Evolutionary conservation across 805 yeast species (phyloP).

Genomic region (Grigorovia jiainica): DNA sequence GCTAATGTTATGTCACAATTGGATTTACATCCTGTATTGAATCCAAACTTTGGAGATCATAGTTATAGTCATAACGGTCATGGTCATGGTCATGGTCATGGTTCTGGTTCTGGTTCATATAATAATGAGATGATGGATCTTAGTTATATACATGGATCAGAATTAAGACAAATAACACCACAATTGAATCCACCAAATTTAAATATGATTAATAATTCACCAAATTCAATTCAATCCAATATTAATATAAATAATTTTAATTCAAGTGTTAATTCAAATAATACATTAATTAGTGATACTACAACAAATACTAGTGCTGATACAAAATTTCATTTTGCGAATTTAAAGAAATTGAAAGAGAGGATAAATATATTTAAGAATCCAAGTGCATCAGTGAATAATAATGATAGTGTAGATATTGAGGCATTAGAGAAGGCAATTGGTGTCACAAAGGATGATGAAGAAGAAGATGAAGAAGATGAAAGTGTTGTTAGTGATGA

Average conservation of each 20-base stretch:
- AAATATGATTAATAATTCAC: neutral
- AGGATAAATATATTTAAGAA: conserved; percentile 28
- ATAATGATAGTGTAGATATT: conserved; percentile 18
- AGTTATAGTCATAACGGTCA: neutral
- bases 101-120: neutral
- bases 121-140: conserved; percentile 18
- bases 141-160: neutral
- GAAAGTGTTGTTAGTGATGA: neutral
- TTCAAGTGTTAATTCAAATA: conserved; percentile 20
- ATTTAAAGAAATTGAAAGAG: conserved; percentile 26
- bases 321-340: conserved; percentile 29
- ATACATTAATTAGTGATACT: conserved; percentile 15
- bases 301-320: conserved; percentile 22
- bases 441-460: conserved; percentile 18
- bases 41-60: too few species aligned
- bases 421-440: conserved; percentile 30
- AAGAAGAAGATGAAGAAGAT: conserved; percentile 10
- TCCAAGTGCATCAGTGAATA: conserved; percentile 13
- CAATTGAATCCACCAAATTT: neutral
- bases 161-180: conserved; percentile 22
- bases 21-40: neutral
- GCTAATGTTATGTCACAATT: conserved; percentile 5
- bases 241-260: conserved; percentile 8
- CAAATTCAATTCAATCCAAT: conserved; percentile 1
- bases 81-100: neutral